Evolutionary conservation across 2,329 filamentous ascomycete genomes (phyloP).

Genomic region (Dactylella cylindrospora): DNA sequence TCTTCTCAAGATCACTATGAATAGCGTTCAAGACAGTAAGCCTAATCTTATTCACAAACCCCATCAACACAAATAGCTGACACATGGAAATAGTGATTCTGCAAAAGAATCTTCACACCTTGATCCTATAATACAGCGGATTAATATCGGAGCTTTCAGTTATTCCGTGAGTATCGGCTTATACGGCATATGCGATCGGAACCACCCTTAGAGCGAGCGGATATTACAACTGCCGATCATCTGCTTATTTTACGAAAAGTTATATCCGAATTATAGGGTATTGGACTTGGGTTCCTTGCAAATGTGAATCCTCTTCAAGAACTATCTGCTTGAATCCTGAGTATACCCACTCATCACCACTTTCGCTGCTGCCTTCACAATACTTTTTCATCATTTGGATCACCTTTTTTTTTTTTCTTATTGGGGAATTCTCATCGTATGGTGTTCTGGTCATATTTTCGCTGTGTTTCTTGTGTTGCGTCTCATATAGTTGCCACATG

Average conservation of each 20-base stretch:
- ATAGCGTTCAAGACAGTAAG: constrained; percentile 72
- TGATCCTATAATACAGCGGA: constrained; percentile 46
- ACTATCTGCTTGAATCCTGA: no score
- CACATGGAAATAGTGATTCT: constrained; percentile 45
- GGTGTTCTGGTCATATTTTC: constrained; percentile 37
- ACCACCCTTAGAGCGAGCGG: not conserved
- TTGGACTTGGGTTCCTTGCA: no score
- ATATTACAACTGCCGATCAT: no score
- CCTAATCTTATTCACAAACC: not conserved
- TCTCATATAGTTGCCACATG: constrained; percentile 11
- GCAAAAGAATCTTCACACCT: constrained; percentile 48
- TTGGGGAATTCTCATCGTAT: constrained; percentile 26
- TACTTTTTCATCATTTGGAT: constrained; percentile 6
- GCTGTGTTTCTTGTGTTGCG: constrained; percentile 5
- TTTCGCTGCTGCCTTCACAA: no score
- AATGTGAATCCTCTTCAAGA: no score
- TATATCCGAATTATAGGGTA: no score
- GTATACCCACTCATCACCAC: no score
- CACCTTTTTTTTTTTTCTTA: constrained; percentile 15
- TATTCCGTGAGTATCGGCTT: no score
- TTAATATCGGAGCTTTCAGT: not conserved
- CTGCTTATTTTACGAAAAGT: no score
- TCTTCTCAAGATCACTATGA: constrained; percentile 81
- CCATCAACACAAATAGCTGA: constrained; percentile 2
- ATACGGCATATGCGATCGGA: no score